Percentiles rank a stretch among this genome's conserved stretches.
phyloP scores from a whole-genome alignment of 2,329 filamentous ascomycete genomes.

The Thielaviopsis ethacetica region DNA sequence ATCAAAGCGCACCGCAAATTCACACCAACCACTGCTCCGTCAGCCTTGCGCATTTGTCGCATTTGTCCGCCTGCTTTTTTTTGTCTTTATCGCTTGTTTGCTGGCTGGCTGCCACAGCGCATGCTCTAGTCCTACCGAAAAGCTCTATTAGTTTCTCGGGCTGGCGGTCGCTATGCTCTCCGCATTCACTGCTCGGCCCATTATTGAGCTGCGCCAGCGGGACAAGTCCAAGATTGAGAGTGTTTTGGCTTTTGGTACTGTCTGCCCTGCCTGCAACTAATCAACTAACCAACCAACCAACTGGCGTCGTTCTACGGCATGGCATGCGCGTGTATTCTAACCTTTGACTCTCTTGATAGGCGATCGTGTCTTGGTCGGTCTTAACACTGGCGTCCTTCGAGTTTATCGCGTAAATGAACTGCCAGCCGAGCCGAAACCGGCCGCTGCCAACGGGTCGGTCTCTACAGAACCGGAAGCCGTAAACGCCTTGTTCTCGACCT shows the following conservation, averaged over 20 bases:
- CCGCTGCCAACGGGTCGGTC: slow-evolving; percentile 12
- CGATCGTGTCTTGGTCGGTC: slow-evolving; percentile 78
- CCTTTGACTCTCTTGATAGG: slow-evolving; percentile 29
- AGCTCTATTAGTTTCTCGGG: slow-evolving; percentile 20
- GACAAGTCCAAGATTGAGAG: slow-evolving; percentile 98
- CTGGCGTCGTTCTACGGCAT: no score
- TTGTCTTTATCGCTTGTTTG: neutral
- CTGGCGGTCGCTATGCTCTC: slow-evolving; percentile 63
- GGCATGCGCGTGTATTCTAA: no score
- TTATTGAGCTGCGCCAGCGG: slow-evolving; percentile 88
- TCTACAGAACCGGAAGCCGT: neutral
- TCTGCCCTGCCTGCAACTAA: neutral
- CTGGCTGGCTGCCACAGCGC: neutral
- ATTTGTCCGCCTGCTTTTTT: neutral
- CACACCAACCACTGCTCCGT: neutral
- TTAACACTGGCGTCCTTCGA: slow-evolving; percentile 76
- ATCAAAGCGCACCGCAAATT: neutral
- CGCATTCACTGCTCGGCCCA: slow-evolving; percentile 88
- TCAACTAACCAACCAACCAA: slow-evolving; percentile 6
- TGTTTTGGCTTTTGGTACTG: slow-evolving; percentile 70
- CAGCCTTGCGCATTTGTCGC: neutral
- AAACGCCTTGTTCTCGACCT: slow-evolving; percentile 12
- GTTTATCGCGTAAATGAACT: slow-evolving; percentile 80
- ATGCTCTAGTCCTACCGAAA: slow-evolving; percentile 15
- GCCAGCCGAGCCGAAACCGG: slow-evolving; percentile 16